Percentiles rank a stretch among this genome's conserved stretches.
Evolutionary conservation across 1,139 yeast genomes (phyloP).

Genomic region (Geotrichum siamense): DNA sequence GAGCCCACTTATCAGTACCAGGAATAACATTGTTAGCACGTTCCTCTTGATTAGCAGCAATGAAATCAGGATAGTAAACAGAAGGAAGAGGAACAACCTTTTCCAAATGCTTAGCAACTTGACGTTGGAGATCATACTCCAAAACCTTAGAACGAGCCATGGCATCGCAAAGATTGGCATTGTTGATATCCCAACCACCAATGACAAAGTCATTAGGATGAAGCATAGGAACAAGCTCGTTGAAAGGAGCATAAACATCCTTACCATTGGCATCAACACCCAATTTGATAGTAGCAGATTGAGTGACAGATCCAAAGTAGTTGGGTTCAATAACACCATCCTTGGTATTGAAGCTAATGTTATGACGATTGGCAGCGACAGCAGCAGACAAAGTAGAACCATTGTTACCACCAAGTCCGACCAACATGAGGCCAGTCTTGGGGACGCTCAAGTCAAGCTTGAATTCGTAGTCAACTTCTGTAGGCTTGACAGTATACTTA

Average conservation of each 20-base stretch:
- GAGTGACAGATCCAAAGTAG: constrained; percentile 95
- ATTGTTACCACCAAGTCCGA: constrained; percentile 95
- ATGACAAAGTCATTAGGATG: constrained; percentile 86
- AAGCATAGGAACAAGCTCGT: constrained; percentile 78
- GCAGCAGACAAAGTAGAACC: constrained; percentile 90
- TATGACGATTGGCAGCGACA: constrained; percentile 74
- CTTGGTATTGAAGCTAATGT: constrained; percentile 72
- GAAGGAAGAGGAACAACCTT: constrained; percentile 70
- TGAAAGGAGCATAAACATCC: constrained; percentile 91
- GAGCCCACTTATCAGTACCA: constrained; percentile 73
- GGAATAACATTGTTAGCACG: constrained; percentile 86
- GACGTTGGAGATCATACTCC: constrained; percentile 75
- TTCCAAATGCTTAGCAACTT: constrained; percentile 61
- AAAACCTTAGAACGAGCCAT: constrained; percentile 82
- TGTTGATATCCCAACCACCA: constrained; percentile 92
- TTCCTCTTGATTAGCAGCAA: constrained; percentile 88
- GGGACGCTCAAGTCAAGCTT: constrained; percentile 78
- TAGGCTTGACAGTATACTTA: constrained; percentile 60
- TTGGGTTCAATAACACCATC: constrained; percentile 75
- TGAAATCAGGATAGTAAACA: constrained; percentile 90
- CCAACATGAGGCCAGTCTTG: constrained; percentile 81
- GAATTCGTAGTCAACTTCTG: constrained; percentile 69
- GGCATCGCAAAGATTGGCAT: constrained; percentile 63
- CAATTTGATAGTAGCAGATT: constrained; percentile 80
- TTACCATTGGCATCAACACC: constrained; percentile 79